These are phyloP conservation scores for Omphalea diandra DNA, from an alignment of 441 rosid genomes.

Conservation along the genomic window DNA sequence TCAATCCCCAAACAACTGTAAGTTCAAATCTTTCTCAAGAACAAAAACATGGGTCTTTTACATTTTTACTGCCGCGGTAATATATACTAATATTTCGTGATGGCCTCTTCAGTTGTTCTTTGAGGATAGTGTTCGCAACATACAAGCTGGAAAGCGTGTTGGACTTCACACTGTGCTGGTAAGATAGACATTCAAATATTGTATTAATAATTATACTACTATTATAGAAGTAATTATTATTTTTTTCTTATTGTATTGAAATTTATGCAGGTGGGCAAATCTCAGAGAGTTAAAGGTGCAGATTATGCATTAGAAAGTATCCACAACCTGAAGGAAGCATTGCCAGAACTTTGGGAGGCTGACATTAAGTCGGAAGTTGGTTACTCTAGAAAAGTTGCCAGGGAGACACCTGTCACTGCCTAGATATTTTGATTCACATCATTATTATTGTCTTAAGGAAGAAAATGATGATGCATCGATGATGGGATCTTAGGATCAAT, in stretches of 20 bases:
- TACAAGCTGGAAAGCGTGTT: constrained; percentile 79
- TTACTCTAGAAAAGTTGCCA: constrained; percentile 55
- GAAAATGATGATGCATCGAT: no score
- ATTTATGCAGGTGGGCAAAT: constrained; percentile 62
- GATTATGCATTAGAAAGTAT: constrained; percentile 89
- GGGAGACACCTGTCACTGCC: constrained; percentile 86
- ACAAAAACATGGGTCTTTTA: not conserved
- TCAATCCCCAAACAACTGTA: constrained; percentile 82
- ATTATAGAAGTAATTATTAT: no score
- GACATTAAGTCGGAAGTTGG: constrained; percentile 57
- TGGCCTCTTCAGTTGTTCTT: constrained; percentile 69
- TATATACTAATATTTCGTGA: not conserved
- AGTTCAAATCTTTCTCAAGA: constrained; percentile 17
- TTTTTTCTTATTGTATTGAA: no score
- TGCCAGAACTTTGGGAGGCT: constrained; percentile 80
- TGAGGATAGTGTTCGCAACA: constrained; percentile 89
- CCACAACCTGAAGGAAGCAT: constrained; percentile 84
- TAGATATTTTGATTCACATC: constrained; percentile 32
- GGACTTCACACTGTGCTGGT: constrained; percentile 92
- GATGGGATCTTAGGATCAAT: constrained; percentile 11
- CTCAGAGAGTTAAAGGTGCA: constrained; percentile 80
- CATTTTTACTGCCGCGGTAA: not conserved
- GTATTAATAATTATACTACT: no score
- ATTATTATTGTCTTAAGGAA: not conserved
- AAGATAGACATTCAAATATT: no score